Percentiles rank a stretch among this genome's conserved stretches.
Evolutionary conservation across 2,329 filamentous ascomycete genomes (phyloP).

Genomic region (Cadophora sp.): DNA sequence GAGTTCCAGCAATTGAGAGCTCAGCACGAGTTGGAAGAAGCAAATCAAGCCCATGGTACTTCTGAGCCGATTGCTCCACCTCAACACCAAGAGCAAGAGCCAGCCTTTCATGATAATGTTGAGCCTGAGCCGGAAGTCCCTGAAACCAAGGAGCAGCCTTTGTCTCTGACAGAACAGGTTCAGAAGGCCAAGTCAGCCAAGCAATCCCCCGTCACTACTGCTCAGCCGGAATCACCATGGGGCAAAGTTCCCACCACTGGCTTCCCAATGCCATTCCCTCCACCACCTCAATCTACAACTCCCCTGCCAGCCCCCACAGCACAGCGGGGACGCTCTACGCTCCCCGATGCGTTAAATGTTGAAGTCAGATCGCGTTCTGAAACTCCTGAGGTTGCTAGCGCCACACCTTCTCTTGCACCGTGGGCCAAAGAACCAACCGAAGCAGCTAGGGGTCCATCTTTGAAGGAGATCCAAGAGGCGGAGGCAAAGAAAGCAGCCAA

Average conservation of each 20-base stretch:
- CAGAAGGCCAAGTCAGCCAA: slow-evolving; percentile 73
- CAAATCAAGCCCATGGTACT: slow-evolving; percentile 44
- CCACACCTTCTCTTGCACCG: slow-evolving; percentile 79
- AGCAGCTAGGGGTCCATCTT: slow-evolving; percentile 81
- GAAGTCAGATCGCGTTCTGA: slow-evolving; percentile 77
- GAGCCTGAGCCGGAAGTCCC: slow-evolving; percentile 25
- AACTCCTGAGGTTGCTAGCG: slow-evolving; percentile 66
- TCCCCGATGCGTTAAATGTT: slow-evolving; percentile 73
- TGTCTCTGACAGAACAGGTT: slow-evolving; percentile 84
- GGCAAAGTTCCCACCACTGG: slow-evolving; percentile 62
- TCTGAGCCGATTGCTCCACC: slow-evolving; percentile 39
- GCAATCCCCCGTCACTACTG: slow-evolving; percentile 56
- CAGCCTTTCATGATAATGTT: slow-evolving; percentile 33
- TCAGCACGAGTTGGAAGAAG: slow-evolving; percentile 67
- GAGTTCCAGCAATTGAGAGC: slow-evolving; percentile 83
- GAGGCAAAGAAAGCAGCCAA: slow-evolving; percentile 94
- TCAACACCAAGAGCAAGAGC: slow-evolving; percentile 33
- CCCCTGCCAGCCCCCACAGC: slow-evolving; percentile 89
- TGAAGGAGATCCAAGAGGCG: slow-evolving; percentile 96
- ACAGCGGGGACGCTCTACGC: slow-evolving; percentile 81
- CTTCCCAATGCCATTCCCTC: slow-evolving; percentile 78
- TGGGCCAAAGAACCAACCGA: slow-evolving; percentile 90
- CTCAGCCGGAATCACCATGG: slow-evolving; percentile 59
- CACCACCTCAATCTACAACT: slow-evolving; percentile 73
- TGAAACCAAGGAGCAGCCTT: slow-evolving; percentile 45